These are phyloP conservation scores for Caryopteris hybrid DNA, from an alignment of 305 asterid genomes.

Conservation along the genomic window DNA sequence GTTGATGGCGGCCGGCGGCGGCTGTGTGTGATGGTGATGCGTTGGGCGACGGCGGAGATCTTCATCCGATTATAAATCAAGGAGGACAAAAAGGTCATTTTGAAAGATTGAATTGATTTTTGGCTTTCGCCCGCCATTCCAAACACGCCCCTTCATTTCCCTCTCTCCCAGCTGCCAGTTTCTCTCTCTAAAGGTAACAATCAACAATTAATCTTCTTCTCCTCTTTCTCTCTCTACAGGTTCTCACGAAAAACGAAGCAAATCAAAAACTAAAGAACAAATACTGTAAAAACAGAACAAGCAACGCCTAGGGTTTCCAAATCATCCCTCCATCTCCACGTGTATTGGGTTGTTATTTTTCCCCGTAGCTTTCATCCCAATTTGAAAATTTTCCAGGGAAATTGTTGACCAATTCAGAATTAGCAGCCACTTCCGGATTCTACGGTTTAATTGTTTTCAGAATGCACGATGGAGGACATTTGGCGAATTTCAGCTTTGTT, in stretches of 20 bases:
- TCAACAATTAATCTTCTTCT: conserved; percentile 1
- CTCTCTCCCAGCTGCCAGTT: conserved; percentile 2
- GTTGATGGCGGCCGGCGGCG: neutral
- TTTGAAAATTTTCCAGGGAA: conserved; percentile 19
- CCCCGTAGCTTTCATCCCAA: conserved; percentile 16
- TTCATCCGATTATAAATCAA: neutral
- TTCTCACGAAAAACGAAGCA: conserved; percentile 24
- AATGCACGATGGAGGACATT: conserved; percentile 5
- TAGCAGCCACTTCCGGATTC: conserved; percentile 6
- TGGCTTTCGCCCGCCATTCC: conserved; percentile 13
- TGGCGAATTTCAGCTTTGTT: conserved; percentile 17
- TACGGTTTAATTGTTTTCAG: neutral
- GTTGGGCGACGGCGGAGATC: too few species aligned
- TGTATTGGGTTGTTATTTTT: neutral
- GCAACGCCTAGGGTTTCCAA: conserved; percentile 29
- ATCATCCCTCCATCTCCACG: conserved; percentile 20
- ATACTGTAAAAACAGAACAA: neutral
- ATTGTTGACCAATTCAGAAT: conserved; percentile 17
- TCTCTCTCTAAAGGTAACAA: conserved; percentile 25
- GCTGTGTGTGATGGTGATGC: neutral
- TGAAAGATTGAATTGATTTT: neutral
- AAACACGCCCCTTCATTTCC: neutral
- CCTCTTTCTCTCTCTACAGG: conserved; percentile 26
- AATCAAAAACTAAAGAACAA: neutral
- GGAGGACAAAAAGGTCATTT: conserved; percentile 11